These are phyloP conservation scores for Gentiana dahurica DNA, from an alignment of 257 asterid species.

Conservation along the genomic window DNA sequence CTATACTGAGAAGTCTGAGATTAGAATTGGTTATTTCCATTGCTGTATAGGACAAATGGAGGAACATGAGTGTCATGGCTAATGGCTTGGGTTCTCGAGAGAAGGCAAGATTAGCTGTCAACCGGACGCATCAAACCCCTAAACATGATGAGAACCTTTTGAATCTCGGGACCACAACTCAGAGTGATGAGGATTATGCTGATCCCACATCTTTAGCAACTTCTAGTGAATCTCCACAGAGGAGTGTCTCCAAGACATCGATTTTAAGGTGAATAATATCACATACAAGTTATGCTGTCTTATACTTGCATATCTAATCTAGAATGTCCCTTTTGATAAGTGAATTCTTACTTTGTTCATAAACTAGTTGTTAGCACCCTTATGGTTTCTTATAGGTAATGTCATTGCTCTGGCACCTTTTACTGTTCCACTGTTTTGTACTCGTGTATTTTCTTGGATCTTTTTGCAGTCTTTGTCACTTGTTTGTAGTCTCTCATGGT, in stretches of 20 bases:
- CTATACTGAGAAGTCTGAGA: not conserved
- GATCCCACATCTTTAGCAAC: conserved; percentile 45
- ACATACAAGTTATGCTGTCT: not conserved
- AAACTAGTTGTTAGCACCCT: no score
- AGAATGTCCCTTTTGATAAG: no score
- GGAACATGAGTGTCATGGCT: conserved; percentile 97
- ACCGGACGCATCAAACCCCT: conserved; percentile 47
- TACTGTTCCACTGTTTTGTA: no score
- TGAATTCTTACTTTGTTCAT: no score
- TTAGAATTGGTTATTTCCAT: conserved; percentile 15
- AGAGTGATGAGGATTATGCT: conserved; percentile 61
- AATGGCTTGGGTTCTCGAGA: conserved; percentile 91
- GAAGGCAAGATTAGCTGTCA: conserved; percentile 65
- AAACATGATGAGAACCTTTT: conserved; percentile 55
- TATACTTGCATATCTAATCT: no score
- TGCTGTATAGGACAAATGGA: conserved; percentile 81
- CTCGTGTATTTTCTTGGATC: no score
- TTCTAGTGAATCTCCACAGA: conserved; percentile 68
- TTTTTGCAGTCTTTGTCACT: no score
- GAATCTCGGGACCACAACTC: conserved; percentile 30
- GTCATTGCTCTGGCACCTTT: no score
- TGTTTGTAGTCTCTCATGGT: no score
- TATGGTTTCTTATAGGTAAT: no score
- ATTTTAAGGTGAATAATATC: conserved; percentile 53
- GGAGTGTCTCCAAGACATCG: conserved; percentile 67